These are phyloP conservation scores for Aureobasidium leucospermi DNA, from an alignment of 2,329 filamentous ascomycete genomes.

Conservation along the genomic window DNA sequence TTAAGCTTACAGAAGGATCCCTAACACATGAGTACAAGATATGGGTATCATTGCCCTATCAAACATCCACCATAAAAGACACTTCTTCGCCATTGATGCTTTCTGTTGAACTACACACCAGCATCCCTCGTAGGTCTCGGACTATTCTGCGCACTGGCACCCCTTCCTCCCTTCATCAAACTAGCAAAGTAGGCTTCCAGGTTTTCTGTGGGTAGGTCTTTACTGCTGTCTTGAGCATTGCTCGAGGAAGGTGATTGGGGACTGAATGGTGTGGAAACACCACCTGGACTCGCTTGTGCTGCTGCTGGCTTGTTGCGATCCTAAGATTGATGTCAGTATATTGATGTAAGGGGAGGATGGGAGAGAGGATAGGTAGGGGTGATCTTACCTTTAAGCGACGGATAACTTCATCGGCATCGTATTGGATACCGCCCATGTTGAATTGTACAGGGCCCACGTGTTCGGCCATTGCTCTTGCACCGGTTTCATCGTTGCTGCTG, in stretches of 20 bases:
- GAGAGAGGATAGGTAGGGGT: background rate
- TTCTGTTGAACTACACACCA: background rate
- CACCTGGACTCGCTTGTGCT: slow-evolving; percentile 34
- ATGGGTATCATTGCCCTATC: background rate
- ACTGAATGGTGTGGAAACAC: slow-evolving; percentile 14
- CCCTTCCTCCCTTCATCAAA: slow-evolving; percentile 43
- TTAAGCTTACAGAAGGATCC: background rate
- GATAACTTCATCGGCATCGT: slow-evolving; percentile 85
- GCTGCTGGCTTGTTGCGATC: slow-evolving; percentile 17
- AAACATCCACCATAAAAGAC: no score
- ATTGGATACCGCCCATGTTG: slow-evolving; percentile 94
- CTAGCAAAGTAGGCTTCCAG: slow-evolving; percentile 54
- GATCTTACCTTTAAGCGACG: slow-evolving; percentile 67
- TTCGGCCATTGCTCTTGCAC: slow-evolving; percentile 50
- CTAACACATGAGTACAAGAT: background rate
- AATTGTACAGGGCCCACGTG: slow-evolving; percentile 94
- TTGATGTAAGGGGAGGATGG: fast-evolving
- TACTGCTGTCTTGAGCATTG: slow-evolving; percentile 32
- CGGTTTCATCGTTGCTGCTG: slow-evolving; percentile 20
- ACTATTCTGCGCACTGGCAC: slow-evolving; percentile 16
- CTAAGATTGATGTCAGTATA: slow-evolving; percentile 1
- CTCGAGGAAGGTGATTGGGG: slow-evolving; percentile 18
- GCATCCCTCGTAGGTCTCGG: slow-evolving; percentile 14
- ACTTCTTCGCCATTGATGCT: background rate
- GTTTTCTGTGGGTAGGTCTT: slow-evolving; percentile 48